phyloP scores from a whole-genome alignment of 2,329 filamentous ascomycete species.

The Colletotrichum theobromicola region DNA sequence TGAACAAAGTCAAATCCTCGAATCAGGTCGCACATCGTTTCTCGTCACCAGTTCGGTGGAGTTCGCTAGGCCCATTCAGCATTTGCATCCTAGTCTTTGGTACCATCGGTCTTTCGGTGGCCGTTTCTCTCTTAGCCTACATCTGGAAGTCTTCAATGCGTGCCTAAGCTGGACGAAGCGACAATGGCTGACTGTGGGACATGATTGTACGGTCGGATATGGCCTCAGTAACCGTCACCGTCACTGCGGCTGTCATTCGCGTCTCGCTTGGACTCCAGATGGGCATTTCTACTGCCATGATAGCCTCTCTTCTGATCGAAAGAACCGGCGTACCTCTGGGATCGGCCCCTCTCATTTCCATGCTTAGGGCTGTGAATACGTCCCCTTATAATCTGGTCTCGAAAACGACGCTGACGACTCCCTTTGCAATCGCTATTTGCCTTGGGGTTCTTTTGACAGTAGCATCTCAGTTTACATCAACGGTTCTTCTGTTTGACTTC shows the following conservation, averaged over 20 bases:
- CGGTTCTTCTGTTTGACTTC: not conserved
- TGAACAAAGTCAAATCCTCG: too few relatives aligned
- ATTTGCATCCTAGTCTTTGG: too few relatives aligned
- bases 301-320: not conserved
- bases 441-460: not conserved
- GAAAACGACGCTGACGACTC: not conserved
- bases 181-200: not conserved
- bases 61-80: accelerated
- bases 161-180: too few relatives aligned
- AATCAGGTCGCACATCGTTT: too few relatives aligned
- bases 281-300: not conserved
- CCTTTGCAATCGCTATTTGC: not conserved
- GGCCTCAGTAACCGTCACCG: not conserved
- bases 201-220: accelerated
- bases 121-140: too few relatives aligned
- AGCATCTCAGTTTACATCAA: not conserved
- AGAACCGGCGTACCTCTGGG: not conserved
- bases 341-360: not conserved
- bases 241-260: not conserved
- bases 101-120: too few relatives aligned
- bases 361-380: not conserved
- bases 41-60: too few relatives aligned
- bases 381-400: not conserved
- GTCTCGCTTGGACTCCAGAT: not conserved
- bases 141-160: too few relatives aligned